Percentiles rank a stretch among this genome's conserved stretches.
phyloP scores from a whole-genome alignment of 768 basidiomycete species.

The Obba rivulosa region DNA sequence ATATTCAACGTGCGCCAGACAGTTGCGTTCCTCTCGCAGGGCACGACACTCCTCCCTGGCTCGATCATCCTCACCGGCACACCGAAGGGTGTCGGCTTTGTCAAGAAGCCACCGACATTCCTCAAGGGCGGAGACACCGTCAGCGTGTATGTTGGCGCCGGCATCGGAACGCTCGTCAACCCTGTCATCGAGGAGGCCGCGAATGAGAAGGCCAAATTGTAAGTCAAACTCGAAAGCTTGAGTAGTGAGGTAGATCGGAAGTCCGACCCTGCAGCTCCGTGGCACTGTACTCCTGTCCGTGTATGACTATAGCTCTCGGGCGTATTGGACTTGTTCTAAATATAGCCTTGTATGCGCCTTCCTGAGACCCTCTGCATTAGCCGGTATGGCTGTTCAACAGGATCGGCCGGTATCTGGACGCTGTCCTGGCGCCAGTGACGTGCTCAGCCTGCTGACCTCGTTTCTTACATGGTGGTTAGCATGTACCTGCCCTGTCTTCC shows the following conservation, averaged over 20 bases:
- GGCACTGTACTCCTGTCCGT: too few species aligned
- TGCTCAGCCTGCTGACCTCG: too few species aligned
- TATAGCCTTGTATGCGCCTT: too few species aligned
- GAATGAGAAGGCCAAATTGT: conserved; percentile 36
- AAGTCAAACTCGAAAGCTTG: conserved; percentile 9
- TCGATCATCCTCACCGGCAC: conserved; percentile 81
- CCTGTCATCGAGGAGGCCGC: conserved; percentile 65
- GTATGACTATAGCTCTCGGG: too few species aligned
- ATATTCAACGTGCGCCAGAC: conserved; percentile 79
- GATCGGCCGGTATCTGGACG: too few species aligned
- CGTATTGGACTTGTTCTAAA: too few species aligned
- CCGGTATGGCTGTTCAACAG: too few species aligned
- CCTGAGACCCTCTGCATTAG: too few species aligned
- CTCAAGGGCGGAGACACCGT: conserved; percentile 73
- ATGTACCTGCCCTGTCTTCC: too few species aligned
- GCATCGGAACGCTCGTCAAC: conserved; percentile 78
- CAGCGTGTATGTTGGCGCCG: conserved; percentile 60
- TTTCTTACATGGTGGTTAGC: too few species aligned
- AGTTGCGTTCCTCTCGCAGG: conserved; percentile 77
- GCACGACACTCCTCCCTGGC: conserved; percentile 77
- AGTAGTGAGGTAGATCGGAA: not conserved
- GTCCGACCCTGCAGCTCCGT: too few species aligned
- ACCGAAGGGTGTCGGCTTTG: conserved; percentile 79
- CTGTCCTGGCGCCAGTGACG: too few species aligned
- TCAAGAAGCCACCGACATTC: conserved; percentile 61